A percentile compares a stretch with the other conserved stretches of the same genome.
Conservation (phyloP, 352 stramenopile species). For the Phytophthora meadii region DNA sequence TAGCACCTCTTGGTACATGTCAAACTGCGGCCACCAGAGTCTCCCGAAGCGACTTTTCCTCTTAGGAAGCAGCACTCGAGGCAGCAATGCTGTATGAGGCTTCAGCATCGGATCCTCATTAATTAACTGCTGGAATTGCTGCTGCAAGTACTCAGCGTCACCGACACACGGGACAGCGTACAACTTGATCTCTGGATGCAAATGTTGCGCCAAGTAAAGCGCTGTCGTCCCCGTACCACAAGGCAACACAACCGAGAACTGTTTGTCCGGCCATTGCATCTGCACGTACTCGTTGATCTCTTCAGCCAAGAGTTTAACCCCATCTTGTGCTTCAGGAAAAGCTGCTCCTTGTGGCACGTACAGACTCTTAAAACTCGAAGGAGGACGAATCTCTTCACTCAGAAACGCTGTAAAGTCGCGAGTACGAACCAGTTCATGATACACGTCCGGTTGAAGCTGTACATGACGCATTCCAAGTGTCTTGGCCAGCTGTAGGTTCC, state of each 20-base stretch:
- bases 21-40: conserved; percentile 56
- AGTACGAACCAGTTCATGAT: conserved; percentile 51
- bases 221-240: conserved; percentile 83
- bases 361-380: conserved; percentile 29
- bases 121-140: conserved; percentile 62
- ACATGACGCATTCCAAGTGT: conserved; percentile 76
- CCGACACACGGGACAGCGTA: conserved; percentile 81
- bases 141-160: conserved; percentile 56
- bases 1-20: conserved; percentile 70
- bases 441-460: conserved; percentile 47
- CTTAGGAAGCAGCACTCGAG: conserved; percentile 53
- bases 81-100: conserved; percentile 16
- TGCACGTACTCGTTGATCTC: conserved; percentile 78
- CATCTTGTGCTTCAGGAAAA: conserved; percentile 63
- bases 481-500: conserved; percentile 58
- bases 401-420: conserved; percentile 46
- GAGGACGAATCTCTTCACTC: conserved; percentile 4
- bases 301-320: conserved; percentile 59
- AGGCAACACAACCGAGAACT: conserved; percentile 72
- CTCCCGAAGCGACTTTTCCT: conserved; percentile 77
- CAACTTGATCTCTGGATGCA: conserved; percentile 51
- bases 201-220: conserved; percentile 80
- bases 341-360: conserved; percentile 79
- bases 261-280: conserved; percentile 19
- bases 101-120: conserved; percentile 30